Conservation (phyloP, 306 rosid genomes). For the Styphnolobium japonicum region DNA sequence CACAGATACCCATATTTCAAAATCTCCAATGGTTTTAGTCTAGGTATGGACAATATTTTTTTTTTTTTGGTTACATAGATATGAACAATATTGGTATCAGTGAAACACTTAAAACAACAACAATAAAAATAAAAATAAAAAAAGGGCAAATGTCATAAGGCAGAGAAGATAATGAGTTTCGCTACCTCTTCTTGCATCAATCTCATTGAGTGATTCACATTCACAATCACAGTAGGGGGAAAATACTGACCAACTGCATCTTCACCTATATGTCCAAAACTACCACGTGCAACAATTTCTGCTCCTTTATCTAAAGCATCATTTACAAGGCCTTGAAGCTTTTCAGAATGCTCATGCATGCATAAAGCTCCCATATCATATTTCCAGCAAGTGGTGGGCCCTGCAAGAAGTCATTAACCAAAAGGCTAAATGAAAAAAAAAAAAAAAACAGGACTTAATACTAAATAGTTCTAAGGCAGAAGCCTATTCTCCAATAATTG, state of each 20-base stretch:
- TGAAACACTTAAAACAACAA: background rate
- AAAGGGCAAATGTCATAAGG: background rate
- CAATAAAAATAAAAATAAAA: background rate
- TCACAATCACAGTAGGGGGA: constrained; percentile 82
- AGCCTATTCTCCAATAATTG: background rate
- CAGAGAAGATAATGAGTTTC: background rate
- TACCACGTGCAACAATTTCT: constrained; percentile 85
- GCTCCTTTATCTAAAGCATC: constrained; percentile 93
- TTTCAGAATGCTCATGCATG: constrained; percentile 92
- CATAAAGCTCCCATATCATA: constrained; percentile 98
- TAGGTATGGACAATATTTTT: background rate
- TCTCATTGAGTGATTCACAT: constrained; percentile 86
- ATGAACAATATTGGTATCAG: background rate
- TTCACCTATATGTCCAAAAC: constrained; percentile 82
- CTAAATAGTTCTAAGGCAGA: background rate
- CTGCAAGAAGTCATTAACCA: constrained; percentile 41
- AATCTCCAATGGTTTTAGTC: constrained; percentile 11
- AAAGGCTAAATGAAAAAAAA: too few relatives aligned
- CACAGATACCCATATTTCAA: background rate
- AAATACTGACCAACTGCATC: constrained; percentile 91
- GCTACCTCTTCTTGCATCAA: constrained; percentile 98
- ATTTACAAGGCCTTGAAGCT: constrained; percentile 76
- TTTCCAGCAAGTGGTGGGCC: constrained; percentile 88
- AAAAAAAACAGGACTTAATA: background rate
- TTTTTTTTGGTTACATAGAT: background rate